Evolutionary conservation across 257 asterid genomes (phyloP).

Genomic region (Marsdenia floribunda): DNA sequence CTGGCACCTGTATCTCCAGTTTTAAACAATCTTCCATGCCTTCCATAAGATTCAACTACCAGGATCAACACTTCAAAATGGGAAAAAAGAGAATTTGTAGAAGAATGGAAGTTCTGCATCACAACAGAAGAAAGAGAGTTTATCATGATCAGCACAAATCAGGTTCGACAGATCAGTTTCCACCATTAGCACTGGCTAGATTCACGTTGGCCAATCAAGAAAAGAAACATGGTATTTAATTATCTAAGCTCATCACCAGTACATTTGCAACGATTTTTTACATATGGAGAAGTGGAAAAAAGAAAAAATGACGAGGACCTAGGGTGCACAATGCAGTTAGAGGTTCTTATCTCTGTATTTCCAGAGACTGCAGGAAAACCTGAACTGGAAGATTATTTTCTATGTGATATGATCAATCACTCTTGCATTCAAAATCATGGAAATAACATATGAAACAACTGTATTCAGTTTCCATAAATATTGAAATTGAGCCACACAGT

Average conservation of each 20-base stretch:
- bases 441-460: neutral
- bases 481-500: neutral
- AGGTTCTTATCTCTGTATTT: neutral
- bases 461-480: neutral
- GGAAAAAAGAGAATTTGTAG: neutral
- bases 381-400: neutral
- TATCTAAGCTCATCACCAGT: neutral
- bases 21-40: slow-evolving; percentile 43
- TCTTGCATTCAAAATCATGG: neutral
- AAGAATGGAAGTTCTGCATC: neutral
- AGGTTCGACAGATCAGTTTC: neutral
- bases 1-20: slow-evolving; percentile 20
- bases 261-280: neutral
- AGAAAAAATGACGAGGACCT: neutral
- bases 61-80: slow-evolving; percentile 9
- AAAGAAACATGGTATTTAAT: neutral
- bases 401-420: neutral
- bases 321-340: neutral
- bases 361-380: neutral
- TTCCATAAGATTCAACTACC: slow-evolving; percentile 5
- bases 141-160: neutral
- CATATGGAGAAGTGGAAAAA: neutral
- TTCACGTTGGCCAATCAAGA: neutral
- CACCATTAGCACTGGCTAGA: neutral
- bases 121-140: neutral